Percentiles rank a stretch among this genome's conserved stretches.
Conservation (phyloP, 345 rosid genomes). For the Lepidium aucheri region DNA sequence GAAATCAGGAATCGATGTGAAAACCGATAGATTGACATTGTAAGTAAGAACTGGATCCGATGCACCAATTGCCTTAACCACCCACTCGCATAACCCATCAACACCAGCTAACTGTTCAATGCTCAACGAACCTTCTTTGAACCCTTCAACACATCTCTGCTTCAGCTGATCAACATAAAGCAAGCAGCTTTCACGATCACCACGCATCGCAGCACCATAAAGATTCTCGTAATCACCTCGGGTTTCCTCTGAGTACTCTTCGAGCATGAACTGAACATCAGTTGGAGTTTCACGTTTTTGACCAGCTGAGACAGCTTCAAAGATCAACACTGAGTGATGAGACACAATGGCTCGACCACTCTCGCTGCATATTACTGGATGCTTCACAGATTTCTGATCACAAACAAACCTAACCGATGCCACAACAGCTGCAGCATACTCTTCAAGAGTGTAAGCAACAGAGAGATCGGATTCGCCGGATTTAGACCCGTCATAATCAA, state of each 20-base stretch:
- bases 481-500: constrained; percentile 92
- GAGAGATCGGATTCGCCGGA: constrained; percentile 77
- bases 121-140: constrained; percentile 66
- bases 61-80: constrained; percentile 44
- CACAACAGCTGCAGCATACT: constrained; percentile 83
- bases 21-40: constrained; percentile 69
- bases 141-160: constrained; percentile 63
- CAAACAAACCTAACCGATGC: constrained; percentile 53
- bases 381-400: constrained; percentile 59
- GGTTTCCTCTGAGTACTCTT: constrained; percentile 53
- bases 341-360: constrained; percentile 93
- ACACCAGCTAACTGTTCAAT: constrained; percentile 80
- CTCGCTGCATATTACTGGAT: constrained; percentile 80
- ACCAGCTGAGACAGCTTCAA: constrained; percentile 65
- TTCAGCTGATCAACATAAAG: constrained; percentile 64
- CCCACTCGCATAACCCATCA: constrained; percentile 68
- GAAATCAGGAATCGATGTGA: constrained; percentile 91
- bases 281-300: constrained; percentile 27
- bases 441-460: constrained; percentile 72
- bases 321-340: constrained; percentile 75
- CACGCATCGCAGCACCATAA: constrained; percentile 42
- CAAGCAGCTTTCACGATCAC: constrained; percentile 60
- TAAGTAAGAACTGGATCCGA: constrained; percentile 57
- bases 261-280: constrained; percentile 43
- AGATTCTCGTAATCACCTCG: constrained; percentile 44